Evolutionary conservation across 2,329 filamentous ascomycete genomes (phyloP), one percentile per base, ranked within the genome.

Genomic region (Trichophyton verrucosum): DNA sequence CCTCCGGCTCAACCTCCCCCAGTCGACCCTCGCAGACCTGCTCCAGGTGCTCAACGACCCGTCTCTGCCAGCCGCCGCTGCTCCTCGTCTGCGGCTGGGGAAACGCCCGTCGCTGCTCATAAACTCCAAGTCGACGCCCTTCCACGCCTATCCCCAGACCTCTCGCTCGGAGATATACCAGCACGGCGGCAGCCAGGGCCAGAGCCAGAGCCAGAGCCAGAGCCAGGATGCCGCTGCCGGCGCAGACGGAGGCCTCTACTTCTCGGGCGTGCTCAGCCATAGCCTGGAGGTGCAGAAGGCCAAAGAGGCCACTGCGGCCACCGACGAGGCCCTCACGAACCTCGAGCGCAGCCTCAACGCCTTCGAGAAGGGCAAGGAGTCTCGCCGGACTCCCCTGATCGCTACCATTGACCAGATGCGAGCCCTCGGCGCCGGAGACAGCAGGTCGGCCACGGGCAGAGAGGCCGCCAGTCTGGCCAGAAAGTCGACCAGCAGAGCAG

Each of bases 331-430:
- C 30, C 71, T 86, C 70, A 81, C 81, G 59, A 78, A 77, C 44
- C 75, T 86, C 60, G 79, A 84, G 70, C 81, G 77, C 69, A 84
- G 77, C 67, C 75, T 86, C 69, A 83, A 79, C 63, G 79, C 81
- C 22, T 78, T 82, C 58, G 77, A 83, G 67, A 77, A 83, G 67
- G 78, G 82, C 65, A 84, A 84, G 71, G 79, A 84, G 70, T 82
- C 82, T 42, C 83, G 82, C 69, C 81, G 80, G 75, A 75, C 73
- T 1, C 71, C 72, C 59, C 66, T 75, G 40, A 73, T 76, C 60
- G 70, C 70, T 17, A 68, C 68, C 53, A 70, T 73, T 36, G 68
- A 72, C 64, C 70, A 76, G 61, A 68, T 74, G 61, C 70, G 67
- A 60, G 71, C 69, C 46, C 65, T 77, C 24, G 68, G 68, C 24